Base-by-base conservation (phyloP, 805 yeast genomes). In the Yamadazyma paraphyllophila region DNA sequence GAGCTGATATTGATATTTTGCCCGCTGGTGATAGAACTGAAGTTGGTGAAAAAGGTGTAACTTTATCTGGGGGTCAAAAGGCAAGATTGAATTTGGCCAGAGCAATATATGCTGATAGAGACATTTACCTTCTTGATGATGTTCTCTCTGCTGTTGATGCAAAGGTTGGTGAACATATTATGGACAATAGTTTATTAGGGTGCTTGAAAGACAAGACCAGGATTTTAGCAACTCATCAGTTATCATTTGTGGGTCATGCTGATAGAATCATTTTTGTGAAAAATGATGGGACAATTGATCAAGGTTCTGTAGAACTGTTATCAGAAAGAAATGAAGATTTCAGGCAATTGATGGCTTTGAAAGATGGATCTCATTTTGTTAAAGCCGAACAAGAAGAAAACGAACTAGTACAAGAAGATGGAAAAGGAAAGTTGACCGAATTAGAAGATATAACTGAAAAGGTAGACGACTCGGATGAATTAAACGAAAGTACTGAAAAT, bases 131-230 rank as follows among this genome's bases (percentile, higher is more conserved):
- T 11, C 41, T 63, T 45, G 69, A 64, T 52, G 71, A 65, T 50
- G 70, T 65, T 9, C 55, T 65, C 35, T 57, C 64, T 34, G 71
- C 71, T 3, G 71, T 66, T 25, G 71, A 66, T 56, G 67, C 71
- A 5, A 57, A 61, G 47, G 70, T 66, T 9, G 71, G 70, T 36
- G 60, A 56, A 42, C 68, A 64, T 46, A 65, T 66, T 14, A 58
- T 64, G 63, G 52, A 60, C 5, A 49, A 56, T 30, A 62, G 69
- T 52, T 34, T 65, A 6, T 33, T 56, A 37, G 67, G 62, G 11
- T 39, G 61, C n/a, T 46, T 65, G 16, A 55, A 55, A 24, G 58
- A 51, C n/a, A 65, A 57, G 37, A 66, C 71, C 1, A 55, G 69
- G 44, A 48, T 66, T 12, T 57, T 66, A 26, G 71, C 68, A 9